Conservation (phyloP, 768 basidiomycete species). For the Auriscalpium orientale region DNA sequence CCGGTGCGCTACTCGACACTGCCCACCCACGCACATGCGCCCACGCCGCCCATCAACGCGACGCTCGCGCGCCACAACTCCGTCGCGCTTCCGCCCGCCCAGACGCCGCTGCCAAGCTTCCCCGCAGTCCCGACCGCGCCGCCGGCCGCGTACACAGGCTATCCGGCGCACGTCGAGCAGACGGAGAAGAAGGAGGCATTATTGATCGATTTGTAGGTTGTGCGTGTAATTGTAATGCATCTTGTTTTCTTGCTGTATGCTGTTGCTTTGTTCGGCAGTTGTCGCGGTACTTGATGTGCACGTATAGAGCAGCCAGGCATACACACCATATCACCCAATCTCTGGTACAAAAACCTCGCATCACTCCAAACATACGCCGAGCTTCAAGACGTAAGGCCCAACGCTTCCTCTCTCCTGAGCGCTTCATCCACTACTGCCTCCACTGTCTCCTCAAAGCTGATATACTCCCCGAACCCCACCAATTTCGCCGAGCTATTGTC, state of each 20-base stretch:
- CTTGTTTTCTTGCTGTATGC: neutral
- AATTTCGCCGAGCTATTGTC: slow-evolving; percentile 1
- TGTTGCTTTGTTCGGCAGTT: too few relatives aligned
- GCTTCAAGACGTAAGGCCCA: neutral
- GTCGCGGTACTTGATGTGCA: too few relatives aligned
- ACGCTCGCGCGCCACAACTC: slow-evolving; percentile 12
- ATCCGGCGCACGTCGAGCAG: slow-evolving; percentile 7
- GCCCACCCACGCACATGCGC: slow-evolving; percentile 12
- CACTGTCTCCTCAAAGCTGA: slow-evolving; percentile 10
- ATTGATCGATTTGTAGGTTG: slow-evolving; percentile 11
- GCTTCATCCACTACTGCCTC: slow-evolving; percentile 5
- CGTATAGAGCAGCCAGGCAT: too few relatives aligned
- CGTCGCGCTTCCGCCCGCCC: slow-evolving; percentile 9
- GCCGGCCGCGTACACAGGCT: slow-evolving; percentile 6
- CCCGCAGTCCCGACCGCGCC: slow-evolving; percentile 14
- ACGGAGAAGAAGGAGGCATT: slow-evolving; percentile 15
- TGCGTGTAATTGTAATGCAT: neutral
- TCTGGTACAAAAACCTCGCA: too few relatives aligned
- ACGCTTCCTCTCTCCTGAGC: slow-evolving; percentile 6
- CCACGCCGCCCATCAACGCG: slow-evolving; percentile 9
- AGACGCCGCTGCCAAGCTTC: slow-evolving; percentile 10
- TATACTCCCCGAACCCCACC: slow-evolving; percentile 5
- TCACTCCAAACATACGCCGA: too few relatives aligned
- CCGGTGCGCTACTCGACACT: neutral
- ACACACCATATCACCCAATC: too few relatives aligned